phyloP scores from a whole-genome alignment of 108 stramenopile genomes.

The Nitzschia sp. region DNA sequence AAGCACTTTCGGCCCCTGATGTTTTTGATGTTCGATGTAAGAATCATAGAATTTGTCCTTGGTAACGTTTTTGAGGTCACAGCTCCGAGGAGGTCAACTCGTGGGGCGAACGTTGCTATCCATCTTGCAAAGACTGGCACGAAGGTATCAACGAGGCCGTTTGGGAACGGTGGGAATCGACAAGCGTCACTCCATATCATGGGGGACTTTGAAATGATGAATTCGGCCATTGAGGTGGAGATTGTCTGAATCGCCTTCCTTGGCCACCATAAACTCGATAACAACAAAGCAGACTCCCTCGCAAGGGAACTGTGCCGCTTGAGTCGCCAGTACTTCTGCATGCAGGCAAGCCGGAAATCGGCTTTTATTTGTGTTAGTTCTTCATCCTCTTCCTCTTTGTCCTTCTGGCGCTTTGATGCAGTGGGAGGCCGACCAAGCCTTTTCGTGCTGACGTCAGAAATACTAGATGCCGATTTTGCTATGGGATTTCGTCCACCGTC shows the following conservation, averaged over 20 bases:
- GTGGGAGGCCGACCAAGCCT: neutral
- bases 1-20: constrained; percentile 24
- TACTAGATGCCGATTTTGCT: neutral
- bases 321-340: neutral
- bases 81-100: constrained; percentile 23
- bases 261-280: constrained; percentile 38
- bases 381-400: constrained; percentile 19
- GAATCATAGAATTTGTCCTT: constrained; percentile 11
- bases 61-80: neutral
- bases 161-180: constrained; percentile 23
- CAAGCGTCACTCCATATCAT: constrained; percentile 32
- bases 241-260: constrained; percentile 7
- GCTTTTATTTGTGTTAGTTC: constrained; percentile 3
- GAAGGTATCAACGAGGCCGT: constrained; percentile 15
- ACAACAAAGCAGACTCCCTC: constrained; percentile 3
- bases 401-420: neutral
- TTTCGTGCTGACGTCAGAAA: constrained; percentile 5
- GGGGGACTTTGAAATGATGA: constrained; percentile 16
- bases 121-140: constrained; percentile 29
- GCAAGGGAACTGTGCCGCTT: constrained; percentile 16
- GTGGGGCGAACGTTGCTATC: constrained; percentile 27
- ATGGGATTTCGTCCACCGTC: neutral
- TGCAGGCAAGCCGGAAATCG: constrained; percentile 16
- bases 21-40: constrained; percentile 32
- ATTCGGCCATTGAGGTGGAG: constrained; percentile 21